Percentiles rank a stretch among this genome's conserved stretches.
These are phyloP conservation scores for Eutrema japonicum DNA, from an alignment of 345 rosid species.

Conservation along the genomic window DNA sequence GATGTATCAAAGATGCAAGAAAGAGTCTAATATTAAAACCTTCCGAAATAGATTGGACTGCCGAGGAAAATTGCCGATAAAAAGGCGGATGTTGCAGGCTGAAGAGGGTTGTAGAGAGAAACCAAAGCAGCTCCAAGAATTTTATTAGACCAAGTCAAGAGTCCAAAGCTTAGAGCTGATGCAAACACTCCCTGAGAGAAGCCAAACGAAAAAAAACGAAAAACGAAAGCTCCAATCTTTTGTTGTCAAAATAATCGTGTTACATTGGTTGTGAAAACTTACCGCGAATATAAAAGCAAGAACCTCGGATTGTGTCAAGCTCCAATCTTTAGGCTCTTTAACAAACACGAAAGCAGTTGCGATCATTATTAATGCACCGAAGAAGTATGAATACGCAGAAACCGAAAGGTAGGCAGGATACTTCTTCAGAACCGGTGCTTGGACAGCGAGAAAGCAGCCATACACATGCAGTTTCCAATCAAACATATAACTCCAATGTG, in stretches of 20 bases:
- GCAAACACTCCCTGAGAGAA: constrained; percentile 73
- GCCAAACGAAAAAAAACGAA: not conserved
- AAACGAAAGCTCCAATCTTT: not conserved
- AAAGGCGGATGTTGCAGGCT: constrained; percentile 84
- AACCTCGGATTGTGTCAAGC: constrained; percentile 71
- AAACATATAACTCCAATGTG: constrained; percentile 91
- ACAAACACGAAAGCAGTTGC: constrained; percentile 58
- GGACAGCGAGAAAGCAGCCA: constrained; percentile 89
- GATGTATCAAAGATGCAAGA: constrained; percentile 11
- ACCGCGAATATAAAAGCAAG: constrained; percentile 86
- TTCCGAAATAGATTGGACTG: constrained; percentile 88
- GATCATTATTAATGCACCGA: constrained; percentile 78
- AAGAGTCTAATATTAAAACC: constrained; percentile 47
- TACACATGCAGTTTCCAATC: constrained; percentile 92
- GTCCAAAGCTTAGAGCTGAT: constrained; percentile 86
- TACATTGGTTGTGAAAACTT: constrained; percentile 38
- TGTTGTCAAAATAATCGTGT: constrained; percentile 10
- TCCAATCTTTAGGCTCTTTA: constrained; percentile 76
- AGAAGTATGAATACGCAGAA: constrained; percentile 76
- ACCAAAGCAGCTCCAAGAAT: constrained; percentile 93
- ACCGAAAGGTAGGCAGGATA: constrained; percentile 86
- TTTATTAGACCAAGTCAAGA: constrained; percentile 92
- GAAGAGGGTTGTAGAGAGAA: constrained; percentile 93
- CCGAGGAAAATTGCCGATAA: constrained; percentile 84
- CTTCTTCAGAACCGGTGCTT: constrained; percentile 78